phyloP scores from a whole-genome alignment of 495 filamentous ascomycete species.

The Pseudoneurospora amorphoporcata region DNA sequence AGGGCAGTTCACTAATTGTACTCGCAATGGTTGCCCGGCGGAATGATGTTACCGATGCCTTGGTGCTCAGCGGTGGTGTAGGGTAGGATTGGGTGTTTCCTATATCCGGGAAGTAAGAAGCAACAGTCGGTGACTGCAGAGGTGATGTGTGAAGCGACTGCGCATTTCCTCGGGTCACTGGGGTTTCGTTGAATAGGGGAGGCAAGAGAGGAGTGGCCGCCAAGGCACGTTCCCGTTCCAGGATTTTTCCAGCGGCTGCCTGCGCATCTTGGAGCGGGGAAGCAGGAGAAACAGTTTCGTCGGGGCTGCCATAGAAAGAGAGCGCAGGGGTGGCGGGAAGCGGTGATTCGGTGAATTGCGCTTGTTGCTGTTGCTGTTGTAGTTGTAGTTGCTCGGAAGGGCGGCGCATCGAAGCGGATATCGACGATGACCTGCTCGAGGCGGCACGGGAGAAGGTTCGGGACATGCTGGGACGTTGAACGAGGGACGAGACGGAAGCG shows the following conservation, averaged over 20 bases:
- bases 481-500: constrained; percentile 35
- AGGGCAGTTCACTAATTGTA: constrained; percentile 25
- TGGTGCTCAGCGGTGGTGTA: constrained; percentile 70
- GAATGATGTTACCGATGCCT: constrained; percentile 70
- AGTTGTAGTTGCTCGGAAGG: constrained; percentile 37
- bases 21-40: constrained; percentile 33
- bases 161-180: constrained; percentile 16
- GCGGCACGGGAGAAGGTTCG: constrained; percentile 34
- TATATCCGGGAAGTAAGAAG: constrained; percentile 19
- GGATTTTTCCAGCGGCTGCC: constrained; percentile 36
- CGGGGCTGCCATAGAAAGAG: constrained; percentile 54
- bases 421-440: constrained; percentile 61
- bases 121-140: constrained; percentile 66
- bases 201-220: constrained; percentile 76
- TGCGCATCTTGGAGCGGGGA: constrained; percentile 49
- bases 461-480: constrained; percentile 28
- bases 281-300: constrained; percentile 27
- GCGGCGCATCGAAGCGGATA: constrained; percentile 47
- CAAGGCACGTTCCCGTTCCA: constrained; percentile 50
- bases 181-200: constrained; percentile 55
- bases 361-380: neutral
- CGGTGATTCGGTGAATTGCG: constrained; percentile 28
- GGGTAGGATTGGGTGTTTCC: constrained; percentile 33
- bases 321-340: constrained; percentile 56
- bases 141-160: constrained; percentile 55